A percentile compares a stretch with the other conserved stretches of the same genome.
These are phyloP conservation scores for Periconia sp. DNA, from an alignment of 2,329 filamentous ascomycete genomes.

Conservation along the genomic window DNA sequence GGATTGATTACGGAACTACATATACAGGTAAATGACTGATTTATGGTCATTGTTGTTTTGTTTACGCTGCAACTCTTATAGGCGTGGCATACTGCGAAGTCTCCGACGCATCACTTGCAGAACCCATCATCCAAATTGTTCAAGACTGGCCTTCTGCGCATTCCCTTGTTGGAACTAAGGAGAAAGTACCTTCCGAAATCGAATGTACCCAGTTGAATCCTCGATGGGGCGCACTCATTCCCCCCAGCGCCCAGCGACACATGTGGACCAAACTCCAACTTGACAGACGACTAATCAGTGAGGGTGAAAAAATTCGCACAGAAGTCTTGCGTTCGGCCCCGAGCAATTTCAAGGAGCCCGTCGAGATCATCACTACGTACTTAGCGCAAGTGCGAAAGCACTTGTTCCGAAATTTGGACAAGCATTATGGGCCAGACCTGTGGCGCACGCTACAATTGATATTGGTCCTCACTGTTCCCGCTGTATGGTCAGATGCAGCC, in stretches of 20 bases:
- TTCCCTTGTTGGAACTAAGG: constrained; percentile 25
- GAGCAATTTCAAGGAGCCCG: constrained; percentile 19
- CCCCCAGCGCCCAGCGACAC: constrained; percentile 21
- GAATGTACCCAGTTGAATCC: constrained; percentile 12
- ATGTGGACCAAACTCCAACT: constrained; percentile 38
- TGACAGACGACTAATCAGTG: constrained; percentile 11
- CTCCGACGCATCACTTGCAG: too few species aligned
- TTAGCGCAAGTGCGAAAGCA: constrained; percentile 22
- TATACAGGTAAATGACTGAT: constrained; percentile 17
- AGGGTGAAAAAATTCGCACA: constrained; percentile 17
- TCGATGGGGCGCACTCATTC: constrained; percentile 19
- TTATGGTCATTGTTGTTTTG: neutral
- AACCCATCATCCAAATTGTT: constrained; percentile 29
- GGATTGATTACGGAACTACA: constrained; percentile 26
- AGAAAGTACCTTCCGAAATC: constrained; percentile 32
- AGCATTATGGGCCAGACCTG: constrained; percentile 17
- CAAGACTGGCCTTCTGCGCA: constrained; percentile 27
- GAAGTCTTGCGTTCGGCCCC: too few species aligned
- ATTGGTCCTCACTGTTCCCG: constrained; percentile 26
- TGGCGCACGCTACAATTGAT: constrained; percentile 22
- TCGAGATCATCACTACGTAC: constrained; percentile 34
- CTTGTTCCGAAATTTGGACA: constrained; percentile 23
- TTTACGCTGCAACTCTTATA: constrained; percentile 4
- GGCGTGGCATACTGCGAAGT: constrained; percentile 37
- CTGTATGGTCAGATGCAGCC: constrained; percentile 27